These are phyloP conservation scores for Mycena rebaudengoi DNA, from an alignment of 768 basidiomycete genomes.

Conservation along the genomic window DNA sequence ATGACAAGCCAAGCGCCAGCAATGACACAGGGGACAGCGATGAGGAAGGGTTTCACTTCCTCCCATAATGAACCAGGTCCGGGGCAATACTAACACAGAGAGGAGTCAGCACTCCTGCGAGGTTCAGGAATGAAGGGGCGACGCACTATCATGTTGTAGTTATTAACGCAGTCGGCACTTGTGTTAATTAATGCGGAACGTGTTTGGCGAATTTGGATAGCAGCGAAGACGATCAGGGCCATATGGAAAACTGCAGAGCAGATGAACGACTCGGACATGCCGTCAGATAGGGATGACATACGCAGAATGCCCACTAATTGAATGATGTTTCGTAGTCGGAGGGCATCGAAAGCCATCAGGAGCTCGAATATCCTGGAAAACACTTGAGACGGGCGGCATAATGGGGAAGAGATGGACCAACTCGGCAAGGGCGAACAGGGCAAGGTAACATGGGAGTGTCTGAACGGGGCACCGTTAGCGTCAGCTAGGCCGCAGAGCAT, in stretches of 20 bases:
- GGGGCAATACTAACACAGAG: constrained; percentile 50
- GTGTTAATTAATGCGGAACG: constrained; percentile 60
- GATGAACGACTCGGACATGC: not conserved
- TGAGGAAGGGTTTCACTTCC: constrained; percentile 69
- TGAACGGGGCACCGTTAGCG: constrained; percentile 37
- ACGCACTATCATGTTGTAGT: constrained; percentile 50
- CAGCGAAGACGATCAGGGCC: constrained; percentile 76
- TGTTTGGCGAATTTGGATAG: constrained; percentile 84
- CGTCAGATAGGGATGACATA: constrained; percentile 39
- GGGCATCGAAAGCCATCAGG: constrained; percentile 84
- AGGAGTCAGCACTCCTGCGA: not conserved
- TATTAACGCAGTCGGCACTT: constrained; percentile 43
- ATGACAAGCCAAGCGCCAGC: constrained; percentile 71
- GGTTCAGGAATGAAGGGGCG: not conserved
- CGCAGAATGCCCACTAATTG: constrained; percentile 79
- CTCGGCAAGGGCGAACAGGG: constrained; percentile 86
- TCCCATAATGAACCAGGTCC: constrained; percentile 66
- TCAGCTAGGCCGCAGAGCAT: constrained; percentile 3
- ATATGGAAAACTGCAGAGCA: constrained; percentile 71
- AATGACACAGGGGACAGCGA: constrained; percentile 78
- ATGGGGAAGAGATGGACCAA: constrained; percentile 41
- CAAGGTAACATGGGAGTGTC: constrained; percentile 88
- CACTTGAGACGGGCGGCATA: not conserved
- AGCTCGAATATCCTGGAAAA: constrained; percentile 77
- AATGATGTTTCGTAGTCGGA: constrained; percentile 79